Base-by-base conservation (phyloP, 805 yeast genomes). In the Isabelozyma rhagii region DNA sequence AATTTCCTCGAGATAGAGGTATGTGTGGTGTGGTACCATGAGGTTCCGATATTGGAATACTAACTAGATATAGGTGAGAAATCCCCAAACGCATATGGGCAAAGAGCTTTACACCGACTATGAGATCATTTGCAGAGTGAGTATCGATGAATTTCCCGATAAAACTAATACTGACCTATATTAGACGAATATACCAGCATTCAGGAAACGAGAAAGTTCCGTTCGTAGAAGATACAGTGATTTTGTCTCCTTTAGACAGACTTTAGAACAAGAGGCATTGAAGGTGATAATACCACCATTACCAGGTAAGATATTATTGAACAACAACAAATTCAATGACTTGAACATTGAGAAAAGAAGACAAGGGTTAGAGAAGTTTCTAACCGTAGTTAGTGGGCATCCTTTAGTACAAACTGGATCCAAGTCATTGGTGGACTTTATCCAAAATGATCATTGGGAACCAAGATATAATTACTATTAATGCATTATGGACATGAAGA, bases 1-100 rank as follows among this genome's bases (percentile, higher is more conserved):
- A 89, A 90, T 69, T 89, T 91, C 61, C 77, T 93, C 40, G 99
- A 93, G 68, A 84, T 94, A 36, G 97, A 92, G 66, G 96, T 91
- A 51, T 51, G 74, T 48, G 18, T 10, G 14, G 5, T 29, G 38
- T 10, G 17, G 25, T 21, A 2, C 47, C 41, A 25, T 15, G 31
- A n/a, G 28, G 13, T 41, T 21, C 25, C 5, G 28, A 34, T 25
- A 28, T 28, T 8, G 42, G 14, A 27, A 29, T 46, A 56, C 69
- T 63, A 64, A 63, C 68, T 17, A 18, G 8, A 17, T 38, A 47
- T 47, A 74, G 79, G 80, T 79, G 45, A 74, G 80, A 27, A 85
- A 85, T 63, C 96, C 96, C 9, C 81, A 82, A 54, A 89, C 96
- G 0, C 96, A 89, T 68, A 71, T 50, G 80, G 45, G 86, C 18